These are phyloP conservation scores for Fusarium concolor DNA, from an alignment of 2,329 filamentous ascomycete species.

Conservation along the genomic window DNA sequence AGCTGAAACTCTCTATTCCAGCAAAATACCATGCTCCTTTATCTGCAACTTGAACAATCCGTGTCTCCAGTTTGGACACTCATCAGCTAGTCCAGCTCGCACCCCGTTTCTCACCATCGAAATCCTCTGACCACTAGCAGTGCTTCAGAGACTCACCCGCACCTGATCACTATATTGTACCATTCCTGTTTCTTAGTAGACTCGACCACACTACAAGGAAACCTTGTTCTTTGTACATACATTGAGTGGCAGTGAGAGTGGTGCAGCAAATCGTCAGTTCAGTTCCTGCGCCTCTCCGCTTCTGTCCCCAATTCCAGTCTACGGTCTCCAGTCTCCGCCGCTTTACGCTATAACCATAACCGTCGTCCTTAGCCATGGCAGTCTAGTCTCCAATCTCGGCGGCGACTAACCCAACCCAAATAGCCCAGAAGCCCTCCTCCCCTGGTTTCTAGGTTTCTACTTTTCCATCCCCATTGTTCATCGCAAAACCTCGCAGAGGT, in stretches of 20 bases:
- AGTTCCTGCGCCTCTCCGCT: slow-evolving; percentile 21
- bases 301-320: slow-evolving; percentile 6
- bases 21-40: slow-evolving; percentile 26
- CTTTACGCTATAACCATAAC: slow-evolving; percentile 39
- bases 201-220: slow-evolving; percentile 21
- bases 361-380: slow-evolving; percentile 21
- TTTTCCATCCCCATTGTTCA: slow-evolving; percentile 27
- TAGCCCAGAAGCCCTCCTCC: slow-evolving; percentile 25
- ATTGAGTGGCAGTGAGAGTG: slow-evolving; percentile 11
- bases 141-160: slow-evolving; percentile 31
- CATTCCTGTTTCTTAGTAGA: slow-evolving; percentile 10
- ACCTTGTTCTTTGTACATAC: slow-evolving; percentile 26
- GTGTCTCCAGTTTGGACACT: slow-evolving; percentile 21
- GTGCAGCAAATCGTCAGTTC: slow-evolving; percentile 32
- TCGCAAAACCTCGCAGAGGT: slow-evolving; percentile 11
- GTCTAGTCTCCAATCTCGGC: slow-evolving; percentile 28
- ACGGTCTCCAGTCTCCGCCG: background rate
- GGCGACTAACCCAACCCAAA: slow-evolving; percentile 31
- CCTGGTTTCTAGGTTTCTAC: slow-evolving; percentile 21
- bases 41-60: slow-evolving; percentile 10
- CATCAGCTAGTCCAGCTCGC: slow-evolving; percentile 26
- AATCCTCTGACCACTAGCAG: slow-evolving; percentile 28
- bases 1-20: background rate
- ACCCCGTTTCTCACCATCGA: slow-evolving; percentile 11
- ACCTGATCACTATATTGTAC: background rate